phyloP scores from a whole-genome alignment of 768 basidiomycete genomes.

The Lanmaoa pseudosensibilis region DNA sequence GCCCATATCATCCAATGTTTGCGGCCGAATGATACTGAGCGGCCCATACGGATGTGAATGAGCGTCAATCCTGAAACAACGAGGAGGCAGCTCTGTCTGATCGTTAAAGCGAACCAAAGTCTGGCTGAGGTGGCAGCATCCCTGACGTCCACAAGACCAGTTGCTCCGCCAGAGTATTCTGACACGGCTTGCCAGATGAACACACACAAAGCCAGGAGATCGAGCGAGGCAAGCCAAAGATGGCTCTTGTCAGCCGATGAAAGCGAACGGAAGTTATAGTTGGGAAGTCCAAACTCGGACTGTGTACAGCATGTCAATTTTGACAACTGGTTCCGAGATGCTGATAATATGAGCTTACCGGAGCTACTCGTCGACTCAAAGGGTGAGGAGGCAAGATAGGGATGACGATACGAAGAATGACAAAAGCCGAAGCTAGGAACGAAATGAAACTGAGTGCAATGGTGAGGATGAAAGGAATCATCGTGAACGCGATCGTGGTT shows the following conservation, averaged over 20 bases:
- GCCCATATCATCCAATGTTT: constrained; percentile 75
- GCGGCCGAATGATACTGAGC: constrained; percentile 65
- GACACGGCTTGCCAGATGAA: constrained; percentile 67
- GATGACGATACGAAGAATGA: constrained; percentile 73
- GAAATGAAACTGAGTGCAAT: constrained; percentile 69
- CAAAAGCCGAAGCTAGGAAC: constrained; percentile 70
- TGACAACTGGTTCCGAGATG: background rate
- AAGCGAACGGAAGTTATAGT: constrained; percentile 54
- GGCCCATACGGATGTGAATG: constrained; percentile 68
- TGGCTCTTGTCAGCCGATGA: constrained; percentile 70
- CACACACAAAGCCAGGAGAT: constrained; percentile 57
- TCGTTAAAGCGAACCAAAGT: constrained; percentile 68
- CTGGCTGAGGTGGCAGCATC: constrained; percentile 57
- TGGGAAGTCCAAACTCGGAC: constrained; percentile 76
- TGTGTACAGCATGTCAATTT: constrained; percentile 32
- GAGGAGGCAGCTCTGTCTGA: constrained; percentile 68
- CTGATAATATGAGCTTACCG: constrained; percentile 44
- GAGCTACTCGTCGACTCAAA: constrained; percentile 70
- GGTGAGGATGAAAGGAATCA: constrained; percentile 69
- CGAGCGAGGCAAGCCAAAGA: constrained; percentile 69
- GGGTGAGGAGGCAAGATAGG: constrained; percentile 74
- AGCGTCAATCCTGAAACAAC: constrained; percentile 60
- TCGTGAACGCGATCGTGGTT: constrained; percentile 33
- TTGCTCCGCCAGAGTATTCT: constrained; percentile 50
- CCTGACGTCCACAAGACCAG: constrained; percentile 43